Percentiles rank a stretch among this genome's conserved stretches.
These are phyloP conservation scores for Chalciporus sphaerocephalus DNA, from an alignment of 768 basidiomycete species.

Conservation along the genomic window DNA sequence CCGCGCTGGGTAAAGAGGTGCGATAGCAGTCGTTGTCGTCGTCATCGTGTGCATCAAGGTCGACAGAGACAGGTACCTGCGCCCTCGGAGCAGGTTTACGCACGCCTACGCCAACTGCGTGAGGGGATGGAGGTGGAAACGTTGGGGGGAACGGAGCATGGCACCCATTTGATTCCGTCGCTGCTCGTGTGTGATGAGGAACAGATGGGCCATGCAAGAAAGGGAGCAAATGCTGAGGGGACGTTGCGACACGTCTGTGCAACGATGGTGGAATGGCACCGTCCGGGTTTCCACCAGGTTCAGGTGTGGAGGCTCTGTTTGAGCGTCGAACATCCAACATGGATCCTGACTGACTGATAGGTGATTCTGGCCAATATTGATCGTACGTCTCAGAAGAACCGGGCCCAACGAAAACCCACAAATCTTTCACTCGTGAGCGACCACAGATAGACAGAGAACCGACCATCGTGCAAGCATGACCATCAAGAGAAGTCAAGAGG, in stretches of 20 bases:
- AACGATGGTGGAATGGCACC: slow-evolving; percentile 25
- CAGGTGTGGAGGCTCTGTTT: slow-evolving; percentile 31
- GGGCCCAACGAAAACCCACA: slow-evolving; percentile 73
- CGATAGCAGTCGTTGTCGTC: slow-evolving; percentile 35
- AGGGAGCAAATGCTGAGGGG: slow-evolving; percentile 25
- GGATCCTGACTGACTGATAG: slow-evolving; percentile 34
- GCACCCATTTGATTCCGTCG: slow-evolving; percentile 31
- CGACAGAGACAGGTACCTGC: slow-evolving; percentile 57
- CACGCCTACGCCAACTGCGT: slow-evolving; percentile 36
- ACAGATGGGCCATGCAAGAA: slow-evolving; percentile 12
- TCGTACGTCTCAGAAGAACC: slow-evolving; percentile 30
- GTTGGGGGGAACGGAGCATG: slow-evolving; percentile 14
- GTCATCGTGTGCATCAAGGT: slow-evolving; percentile 35
- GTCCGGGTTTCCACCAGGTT: slow-evolving; percentile 24
- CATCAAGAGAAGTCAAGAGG: slow-evolving; percentile 62
- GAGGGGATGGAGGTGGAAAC: slow-evolving; percentile 17
- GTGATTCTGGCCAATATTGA: slow-evolving; percentile 33
- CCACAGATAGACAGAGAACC: slow-evolving; percentile 68
- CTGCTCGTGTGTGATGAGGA: slow-evolving; percentile 32
- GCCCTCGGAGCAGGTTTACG: slow-evolving; percentile 63
- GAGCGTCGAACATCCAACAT: slow-evolving; percentile 35
- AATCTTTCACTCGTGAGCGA: slow-evolving; percentile 68
- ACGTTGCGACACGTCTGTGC: slow-evolving; percentile 30
- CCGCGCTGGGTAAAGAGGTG: slow-evolving; percentile 49
- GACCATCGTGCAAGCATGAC: slow-evolving; percentile 62